These are phyloP conservation scores for Blastobotrys petasosporus DNA, from an alignment of 1,139 yeast species.

Conservation along the genomic window DNA sequence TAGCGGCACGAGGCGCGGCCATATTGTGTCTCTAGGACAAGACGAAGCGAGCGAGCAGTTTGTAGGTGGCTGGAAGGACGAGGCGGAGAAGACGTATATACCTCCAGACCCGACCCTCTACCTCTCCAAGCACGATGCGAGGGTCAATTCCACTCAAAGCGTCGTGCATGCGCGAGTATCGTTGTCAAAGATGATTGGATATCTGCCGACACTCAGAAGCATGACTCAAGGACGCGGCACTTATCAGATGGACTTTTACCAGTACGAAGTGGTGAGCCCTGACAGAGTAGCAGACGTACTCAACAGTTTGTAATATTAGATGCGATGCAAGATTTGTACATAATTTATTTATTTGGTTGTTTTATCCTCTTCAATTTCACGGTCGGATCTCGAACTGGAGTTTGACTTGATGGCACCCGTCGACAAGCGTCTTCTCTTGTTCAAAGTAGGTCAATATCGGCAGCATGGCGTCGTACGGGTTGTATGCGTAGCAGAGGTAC, in stretches of 20 bases:
- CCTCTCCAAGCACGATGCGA: slow-evolving; percentile 34
- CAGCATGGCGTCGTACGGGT: not conserved
- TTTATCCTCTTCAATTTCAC: too few relatives aligned
- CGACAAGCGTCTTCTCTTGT: not conserved
- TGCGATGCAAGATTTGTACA: slow-evolving; percentile 1
- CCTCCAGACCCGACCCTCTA: slow-evolving; percentile 40
- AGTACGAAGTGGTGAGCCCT: slow-evolving; percentile 47
- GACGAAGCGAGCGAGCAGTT: slow-evolving; percentile 22
- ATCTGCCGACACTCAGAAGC: slow-evolving; percentile 68
- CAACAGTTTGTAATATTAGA: slow-evolving; percentile 3
- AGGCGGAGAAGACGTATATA: slow-evolving; percentile 32
- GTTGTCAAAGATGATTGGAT: slow-evolving; percentile 84
- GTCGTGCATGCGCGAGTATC: slow-evolving; percentile 74
- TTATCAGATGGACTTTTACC: slow-evolving; percentile 69
- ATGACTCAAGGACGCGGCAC: slow-evolving; percentile 87
- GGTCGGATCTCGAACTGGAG: not conserved
- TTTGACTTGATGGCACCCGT: not conserved
- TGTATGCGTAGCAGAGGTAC: slow-evolving; percentile 2
- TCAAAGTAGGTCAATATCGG: too few relatives aligned
- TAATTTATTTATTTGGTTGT: not conserved
- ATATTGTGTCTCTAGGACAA: slow-evolving; percentile 45
- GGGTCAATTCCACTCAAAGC: slow-evolving; percentile 36
- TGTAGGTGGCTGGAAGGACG: slow-evolving; percentile 25
- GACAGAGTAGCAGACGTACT: slow-evolving; percentile 13
- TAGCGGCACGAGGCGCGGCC: slow-evolving; percentile 65